A percentile compares a stretch with the other conserved stretches of the same genome.
These are phyloP conservation scores for Evernia prunastri DNA, from an alignment of 495 filamentous ascomycete genomes.

Conservation along the genomic window DNA sequence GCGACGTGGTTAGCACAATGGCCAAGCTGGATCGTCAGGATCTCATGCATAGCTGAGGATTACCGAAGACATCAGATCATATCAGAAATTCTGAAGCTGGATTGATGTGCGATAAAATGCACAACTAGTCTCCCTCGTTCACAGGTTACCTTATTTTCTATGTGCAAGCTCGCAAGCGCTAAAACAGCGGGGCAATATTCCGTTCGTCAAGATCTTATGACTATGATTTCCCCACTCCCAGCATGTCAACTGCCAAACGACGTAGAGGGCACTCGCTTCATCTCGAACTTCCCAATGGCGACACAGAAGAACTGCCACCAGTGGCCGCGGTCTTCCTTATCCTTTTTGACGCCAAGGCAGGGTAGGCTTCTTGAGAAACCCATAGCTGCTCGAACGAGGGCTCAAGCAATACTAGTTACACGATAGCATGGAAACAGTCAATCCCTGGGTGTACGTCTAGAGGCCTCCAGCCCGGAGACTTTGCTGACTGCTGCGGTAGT, in stretches of 20 bases:
- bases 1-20: constrained; percentile 88
- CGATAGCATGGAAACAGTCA: constrained; percentile 78
- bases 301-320: constrained; percentile 51
- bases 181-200: neutral
- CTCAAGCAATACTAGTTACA: constrained; percentile 47
- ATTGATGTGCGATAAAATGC: neutral
- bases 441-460: constrained; percentile 48
- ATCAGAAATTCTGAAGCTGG: neutral
- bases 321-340: constrained; percentile 81
- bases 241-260: constrained; percentile 20
- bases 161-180: no score
- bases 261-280: constrained; percentile 27
- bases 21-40: constrained; percentile 88
- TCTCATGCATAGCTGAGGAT: constrained; percentile 77
- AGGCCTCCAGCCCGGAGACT: constrained; percentile 18
- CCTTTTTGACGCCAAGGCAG: constrained; percentile 78
- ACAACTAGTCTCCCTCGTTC: no score
- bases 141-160: no score
- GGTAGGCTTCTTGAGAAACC: constrained; percentile 43
- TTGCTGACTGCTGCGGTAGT: constrained; percentile 41
- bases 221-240: neutral
- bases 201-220: neutral
- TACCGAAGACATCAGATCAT: neutral
- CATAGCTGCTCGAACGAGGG: constrained; percentile 18
- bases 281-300: constrained; percentile 23